Evolutionary conservation across 176 grass and related monocot species (phyloP), one percentile per base, ranked within the genome.

Genomic region (Oryza meridionalis): DNA sequence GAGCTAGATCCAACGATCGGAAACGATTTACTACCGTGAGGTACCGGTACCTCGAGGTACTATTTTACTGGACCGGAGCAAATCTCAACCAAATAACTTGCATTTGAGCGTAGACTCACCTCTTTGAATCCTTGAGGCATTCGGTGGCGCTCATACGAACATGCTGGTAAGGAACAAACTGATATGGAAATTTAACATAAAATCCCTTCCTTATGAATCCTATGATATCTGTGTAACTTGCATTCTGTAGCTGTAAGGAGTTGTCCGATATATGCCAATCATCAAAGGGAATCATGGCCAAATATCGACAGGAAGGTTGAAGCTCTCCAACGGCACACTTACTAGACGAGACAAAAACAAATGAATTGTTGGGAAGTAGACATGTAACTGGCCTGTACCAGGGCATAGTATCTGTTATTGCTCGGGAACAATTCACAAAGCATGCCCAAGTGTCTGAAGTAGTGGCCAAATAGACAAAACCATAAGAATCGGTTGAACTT

Each of bases 361-460:
- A 89, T 0, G 84, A 83, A 32, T 37, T 26, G 13, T 78, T 78
- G 0, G 3, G 1, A 38, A 29, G 82, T 21, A 87, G 42, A 38
- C 91, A 93, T 26, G 38, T 0, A 43, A 88, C 47, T 0, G 53
- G 87, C 11, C 3, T 40, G 68, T 89, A 89, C 10, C 0, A 4
- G 1, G 49, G 49, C 35, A 65, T 8, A 11, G 33, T 84, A 7
- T 43, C 0, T 5, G 0, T 17, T 37, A 32, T n/a, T 69, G 11
- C 77, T 51, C 5, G 3, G 0, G 87, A 77, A 62, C 91, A 92
- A 31, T 85, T 92, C 31, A 82, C 46, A 16, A 82, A 88, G n/a
- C 32, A 69, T 45, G 81, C 87, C 87, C 65, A 84, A 73, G 16
- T 1, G 6, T 19, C 1, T 17, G 11, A 49, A 49, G 55, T 7